Evolutionary conservation across 345 rosid genomes (phyloP), one percentile per base, ranked within the genome.

Genomic region (Euclidium syriacum): DNA sequence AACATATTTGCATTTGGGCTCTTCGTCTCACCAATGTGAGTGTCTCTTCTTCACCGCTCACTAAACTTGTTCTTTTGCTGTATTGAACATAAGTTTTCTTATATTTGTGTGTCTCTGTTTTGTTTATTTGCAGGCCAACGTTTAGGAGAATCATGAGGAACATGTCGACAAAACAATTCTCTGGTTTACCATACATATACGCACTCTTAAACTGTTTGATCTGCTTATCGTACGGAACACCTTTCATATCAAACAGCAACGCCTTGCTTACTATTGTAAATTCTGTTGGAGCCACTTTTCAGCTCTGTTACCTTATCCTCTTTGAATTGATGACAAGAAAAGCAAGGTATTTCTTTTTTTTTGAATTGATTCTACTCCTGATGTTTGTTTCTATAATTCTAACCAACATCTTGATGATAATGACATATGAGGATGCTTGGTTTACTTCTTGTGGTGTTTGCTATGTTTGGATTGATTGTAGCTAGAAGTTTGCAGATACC

Each of bases 61-160:
- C 59, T 42, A 10, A 59, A n/a, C 34, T 34, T n/a, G n/a, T n/a
- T n/a, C n/a, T n/a, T n/a, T n/a, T n/a, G n/a, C n/a, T n/a, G n/a
- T n/a, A n/a, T 35, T 5, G 34, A 46, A 47, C 30, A 20, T 3
- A 12, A 6, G 22, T n/a, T 62, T 50, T 49, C 6, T 40, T 49
- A n/a, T 34, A 6, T 27, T 16, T 36, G 38, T 59, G 43, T 15
- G 18, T 47, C 20, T 38, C 27, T 67, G n/a, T 30, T n/a, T n/a
- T n/a, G n/a, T n/a, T n/a, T 62, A 34, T 33, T 47, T 53, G 24
- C 83, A 91, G 98, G 75, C 87, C 96, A 27, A 88, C 95, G 4
- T 91, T 86, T 79, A 78, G 78, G 73, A 84, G 98, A 77, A 85
- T 91, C 20, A 62, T 88, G 78, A 81, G 91, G 76, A 91, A 86